Evolutionary conservation across 257 asterid species (phyloP), one percentile per base, ranked within the genome.

Genomic region (Avicennia marina): DNA sequence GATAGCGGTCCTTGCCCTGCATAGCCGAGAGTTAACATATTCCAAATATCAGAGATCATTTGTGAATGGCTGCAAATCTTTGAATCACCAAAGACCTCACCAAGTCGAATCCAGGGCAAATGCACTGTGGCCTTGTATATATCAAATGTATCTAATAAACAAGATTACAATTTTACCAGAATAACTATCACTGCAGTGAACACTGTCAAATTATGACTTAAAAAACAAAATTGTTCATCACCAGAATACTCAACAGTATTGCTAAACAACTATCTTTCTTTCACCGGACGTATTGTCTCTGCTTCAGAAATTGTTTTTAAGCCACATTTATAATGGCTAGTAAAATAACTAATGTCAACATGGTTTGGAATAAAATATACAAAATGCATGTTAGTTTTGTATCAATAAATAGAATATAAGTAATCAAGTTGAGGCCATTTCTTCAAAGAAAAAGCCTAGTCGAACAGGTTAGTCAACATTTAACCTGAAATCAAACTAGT

Each of bases 1-100:
- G 98, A 79, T 86, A 83, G 45, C 98, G 85, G 61, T 88, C 90
- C 75, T 85, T 91, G 11, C 98, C 98, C 98, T 91, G 79, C 49
- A 66, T 68, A 66, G 53, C 21, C 58, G 63, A 20, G 44, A 49
- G 11, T 48, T 49, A 76, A 53, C 65, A 33, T 32, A 54, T 29
- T 18, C 39, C n/a, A n/a, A n/a, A n/a, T n/a, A n/a, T n/a, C n/a
- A n/a, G n/a, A n/a, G n/a, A n/a, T n/a, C n/a, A n/a, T n/a, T n/a
- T n/a, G n/a, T n/a, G n/a, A n/a, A n/a, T n/a, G n/a, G n/a, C n/a
- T n/a, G n/a, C n/a, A n/a, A n/a, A n/a, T n/a, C n/a, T n/a, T n/a
- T n/a, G n/a, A n/a, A n/a, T n/a, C n/a, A n/a, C n/a, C n/a, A n/a
- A n/a, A 27, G 18, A 39, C 39, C 25, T 60, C 29, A 56, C 38